These are phyloP conservation scores for Paramarasmius palmivorus DNA, from an alignment of 1,284 basidiomycete genomes.

Conservation along the genomic window DNA sequence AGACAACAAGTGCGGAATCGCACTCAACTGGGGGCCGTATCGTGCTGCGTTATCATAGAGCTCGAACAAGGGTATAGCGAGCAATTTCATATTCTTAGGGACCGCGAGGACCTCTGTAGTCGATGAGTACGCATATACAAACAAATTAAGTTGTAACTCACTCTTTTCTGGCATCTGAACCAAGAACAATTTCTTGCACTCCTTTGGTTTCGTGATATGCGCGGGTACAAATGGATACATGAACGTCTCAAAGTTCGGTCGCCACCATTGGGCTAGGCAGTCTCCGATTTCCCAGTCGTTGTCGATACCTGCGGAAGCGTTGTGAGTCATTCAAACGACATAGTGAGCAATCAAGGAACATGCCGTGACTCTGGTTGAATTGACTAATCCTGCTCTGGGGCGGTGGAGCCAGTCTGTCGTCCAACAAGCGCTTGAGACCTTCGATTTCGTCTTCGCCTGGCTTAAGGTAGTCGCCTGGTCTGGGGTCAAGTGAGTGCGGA, in stretches of 20 bases:
- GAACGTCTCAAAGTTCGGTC: constrained; percentile 97
- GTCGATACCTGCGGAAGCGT: constrained; percentile 70
- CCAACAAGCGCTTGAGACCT: constrained; percentile 85
- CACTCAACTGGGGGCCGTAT: constrained; percentile 91
- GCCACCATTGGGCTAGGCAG: constrained; percentile 95
- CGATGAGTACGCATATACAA: neutral
- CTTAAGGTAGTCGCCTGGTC: constrained; percentile 97
- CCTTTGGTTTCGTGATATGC: constrained; percentile 96
- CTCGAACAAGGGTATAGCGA: constrained; percentile 95
- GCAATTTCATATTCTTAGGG: constrained; percentile 97
- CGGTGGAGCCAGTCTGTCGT: constrained; percentile 86
- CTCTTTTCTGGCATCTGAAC: constrained; percentile 95
- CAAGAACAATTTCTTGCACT: constrained; percentile 95
- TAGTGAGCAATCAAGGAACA: constrained; percentile 8
- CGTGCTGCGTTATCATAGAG: constrained; percentile 95
- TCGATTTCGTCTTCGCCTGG: constrained; percentile 92
- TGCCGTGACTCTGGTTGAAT: constrained; percentile 14
- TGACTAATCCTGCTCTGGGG: constrained; percentile 17
- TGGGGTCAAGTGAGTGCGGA: constrained; percentile 29
- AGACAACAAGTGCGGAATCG: constrained; percentile 92
- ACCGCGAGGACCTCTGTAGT: constrained; percentile 88
- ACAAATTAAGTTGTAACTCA: constrained; percentile 41
- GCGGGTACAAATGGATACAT: constrained; percentile 98
- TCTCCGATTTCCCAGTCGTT: constrained; percentile 96
- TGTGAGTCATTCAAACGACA: constrained; percentile 55